Evolutionary conservation across 1,139 yeast species (phyloP).

Genomic region (Geotrichum fermentans): DNA sequence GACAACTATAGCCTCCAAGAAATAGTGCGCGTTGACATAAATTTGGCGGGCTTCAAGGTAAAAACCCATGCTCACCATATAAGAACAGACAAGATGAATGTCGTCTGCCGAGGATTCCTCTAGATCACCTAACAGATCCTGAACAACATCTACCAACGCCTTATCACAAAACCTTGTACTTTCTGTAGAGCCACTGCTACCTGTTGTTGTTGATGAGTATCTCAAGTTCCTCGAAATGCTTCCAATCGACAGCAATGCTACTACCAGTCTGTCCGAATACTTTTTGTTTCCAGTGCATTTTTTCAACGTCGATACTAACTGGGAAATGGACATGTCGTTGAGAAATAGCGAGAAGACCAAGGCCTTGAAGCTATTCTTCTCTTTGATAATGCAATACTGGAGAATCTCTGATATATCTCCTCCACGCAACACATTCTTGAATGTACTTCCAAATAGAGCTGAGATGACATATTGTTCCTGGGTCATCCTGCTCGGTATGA

Average conservation of each 20-base stretch:
- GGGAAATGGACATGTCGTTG: slow-evolving; percentile 6
- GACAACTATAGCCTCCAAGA: slow-evolving; percentile 16
- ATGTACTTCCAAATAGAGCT: slow-evolving; percentile 18
- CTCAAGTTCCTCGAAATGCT: slow-evolving; percentile 4
- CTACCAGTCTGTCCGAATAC: slow-evolving; percentile 3
- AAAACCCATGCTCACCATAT: slow-evolving; percentile 14
- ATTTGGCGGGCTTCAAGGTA: slow-evolving; percentile 14
- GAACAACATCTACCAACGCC: slow-evolving; percentile 7
- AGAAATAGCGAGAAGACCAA: slow-evolving; percentile 10
- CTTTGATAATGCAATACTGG: not conserved
- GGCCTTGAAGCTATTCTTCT: slow-evolving; percentile 2
- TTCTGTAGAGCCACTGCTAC: not conserved
- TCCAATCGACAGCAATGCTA: slow-evolving; percentile 12
- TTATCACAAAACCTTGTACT: slow-evolving; percentile 1
- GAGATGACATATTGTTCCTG: slow-evolving; percentile 17
- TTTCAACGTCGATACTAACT: slow-evolving; percentile 3
- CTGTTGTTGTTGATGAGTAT: not conserved
- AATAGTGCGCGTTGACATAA: slow-evolving; percentile 10
- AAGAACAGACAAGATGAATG: slow-evolving; percentile 15
- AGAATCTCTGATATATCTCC: slow-evolving; percentile 13
- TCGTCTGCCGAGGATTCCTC: slow-evolving; percentile 10
- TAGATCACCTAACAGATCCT: not conserved
- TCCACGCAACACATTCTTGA: slow-evolving; percentile 10
- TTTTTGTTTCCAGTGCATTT: slow-evolving; percentile 3
- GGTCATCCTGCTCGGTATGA: slow-evolving; percentile 9